Base-by-base conservation (phyloP, 2,329 filamentous ascomycete species). In the Epichloe brachyelytri region DNA sequence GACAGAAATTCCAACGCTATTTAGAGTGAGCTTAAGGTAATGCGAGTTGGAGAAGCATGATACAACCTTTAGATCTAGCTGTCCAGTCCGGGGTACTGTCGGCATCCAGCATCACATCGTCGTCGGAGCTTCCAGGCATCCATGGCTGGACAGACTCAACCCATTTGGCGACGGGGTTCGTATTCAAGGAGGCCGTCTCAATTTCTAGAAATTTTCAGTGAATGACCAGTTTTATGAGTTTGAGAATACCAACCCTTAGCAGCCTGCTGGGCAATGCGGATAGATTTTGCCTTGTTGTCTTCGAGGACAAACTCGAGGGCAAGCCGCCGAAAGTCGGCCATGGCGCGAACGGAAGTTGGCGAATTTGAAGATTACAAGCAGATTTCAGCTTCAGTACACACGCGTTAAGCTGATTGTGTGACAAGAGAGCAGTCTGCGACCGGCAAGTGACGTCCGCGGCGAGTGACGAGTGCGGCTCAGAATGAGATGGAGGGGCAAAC, bases 1-100 rank as follows among this genome's bases (percentile, higher is more conserved):
- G 78, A 75, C 30, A 82, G 65, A 54, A 80, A 82, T n/a, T 74
- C 71, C 46, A 81, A 60, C 6, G 78, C 78, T 77, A 40, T 14
- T 20, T 2, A 34, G 8, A 7, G 41, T 56, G 30, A 56, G 43
- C 19, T 19, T 44, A 26, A 22, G 17, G 7, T 3, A 1, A 40
- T 15, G 8, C 19, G 20, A 33, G 20, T 8, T 12, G 30, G 14
- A 15, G 30, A 19, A 43, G 14, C 4, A 20, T 10, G 12, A 22
- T 7, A 33, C 19, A 15, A 75, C 74, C 73, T 59, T 76, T 78
- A 14, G 77, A 73, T 46, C 77, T 69, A 3, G 73, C 65, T 33
- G 79, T 77, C 62, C 78, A 71, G 55, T 77, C 71, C n/a, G 71
- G 69, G 37, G 64, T 67, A n/a, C 66, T 63, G 34, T 69, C 67